These are phyloP conservation scores for Citrus australasica DNA, from an alignment of 345 rosid genomes.

Conservation along the genomic window DNA sequence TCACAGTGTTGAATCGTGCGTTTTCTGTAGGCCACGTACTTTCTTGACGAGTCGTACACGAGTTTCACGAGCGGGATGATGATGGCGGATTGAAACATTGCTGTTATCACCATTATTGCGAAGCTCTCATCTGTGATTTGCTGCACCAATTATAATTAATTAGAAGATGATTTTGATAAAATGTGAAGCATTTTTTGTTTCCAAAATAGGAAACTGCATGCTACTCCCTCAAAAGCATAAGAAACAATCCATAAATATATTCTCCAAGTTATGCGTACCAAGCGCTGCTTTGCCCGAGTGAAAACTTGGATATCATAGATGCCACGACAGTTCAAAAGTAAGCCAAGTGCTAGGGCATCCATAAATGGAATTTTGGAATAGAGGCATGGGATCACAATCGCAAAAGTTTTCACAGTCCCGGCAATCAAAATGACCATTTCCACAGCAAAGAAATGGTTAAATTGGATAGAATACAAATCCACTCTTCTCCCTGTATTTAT, in stretches of 20 bases:
- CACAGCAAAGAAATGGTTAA: neutral
- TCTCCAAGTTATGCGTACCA: neutral
- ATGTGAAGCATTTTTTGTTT: too few relatives aligned
- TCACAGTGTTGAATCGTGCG: slow-evolving; percentile 28
- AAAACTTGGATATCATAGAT: slow-evolving; percentile 31
- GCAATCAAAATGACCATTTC: slow-evolving; percentile 18
- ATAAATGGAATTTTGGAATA: slow-evolving; percentile 29
- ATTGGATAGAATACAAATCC: slow-evolving; percentile 7
- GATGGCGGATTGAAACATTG: slow-evolving; percentile 21
- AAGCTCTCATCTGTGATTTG: slow-evolving; percentile 18
- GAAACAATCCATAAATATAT: too few relatives aligned
- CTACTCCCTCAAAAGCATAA: too few relatives aligned
- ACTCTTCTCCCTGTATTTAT: slow-evolving; percentile 25
- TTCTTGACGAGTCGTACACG: slow-evolving; percentile 34
- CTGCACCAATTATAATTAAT: neutral
- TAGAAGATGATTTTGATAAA: too few relatives aligned
- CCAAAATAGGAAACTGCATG: too few relatives aligned
- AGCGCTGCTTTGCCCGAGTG: slow-evolving; percentile 12
- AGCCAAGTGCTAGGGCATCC: slow-evolving; percentile 35
- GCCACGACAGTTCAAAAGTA: slow-evolving; percentile 42
- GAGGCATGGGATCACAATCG: slow-evolving; percentile 21
- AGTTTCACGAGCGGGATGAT: slow-evolving; percentile 14
- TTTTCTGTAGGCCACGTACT: slow-evolving; percentile 35
- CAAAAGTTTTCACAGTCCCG: slow-evolving; percentile 17
- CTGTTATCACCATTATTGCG: slow-evolving; percentile 25